A percentile compares a stretch with the other conserved stretches of the same genome.
phyloP scores from a whole-genome alignment of 306 rosid species.

The Dicorynia guianensis region DNA sequence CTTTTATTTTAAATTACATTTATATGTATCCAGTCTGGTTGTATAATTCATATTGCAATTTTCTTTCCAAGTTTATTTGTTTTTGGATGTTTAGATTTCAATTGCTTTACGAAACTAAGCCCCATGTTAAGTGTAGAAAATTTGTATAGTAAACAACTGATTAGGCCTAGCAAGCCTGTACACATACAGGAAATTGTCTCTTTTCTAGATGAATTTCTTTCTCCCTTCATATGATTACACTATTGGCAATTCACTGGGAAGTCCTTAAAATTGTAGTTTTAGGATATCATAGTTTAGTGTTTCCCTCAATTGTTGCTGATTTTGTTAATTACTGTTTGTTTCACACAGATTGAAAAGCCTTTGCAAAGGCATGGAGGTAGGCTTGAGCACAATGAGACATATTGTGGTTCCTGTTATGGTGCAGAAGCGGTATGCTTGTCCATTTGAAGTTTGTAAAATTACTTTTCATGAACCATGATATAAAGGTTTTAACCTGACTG shows the following conservation, averaged over 20 bases:
- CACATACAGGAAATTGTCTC: not conserved
- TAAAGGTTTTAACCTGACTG: not conserved
- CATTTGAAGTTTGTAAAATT: conserved; percentile 5
- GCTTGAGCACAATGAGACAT: conserved; percentile 98
- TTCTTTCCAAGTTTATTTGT: not conserved
- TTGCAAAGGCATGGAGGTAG: conserved; percentile 97
- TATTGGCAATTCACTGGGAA: conserved; percentile 15
- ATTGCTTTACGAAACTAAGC: not conserved
- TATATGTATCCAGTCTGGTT: not conserved
- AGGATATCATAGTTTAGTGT: conserved; percentile 17
- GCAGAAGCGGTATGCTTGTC: conserved; percentile 79
- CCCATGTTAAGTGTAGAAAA: too few relatives aligned
- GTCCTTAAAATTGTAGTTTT: not conserved
- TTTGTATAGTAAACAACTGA: not conserved
- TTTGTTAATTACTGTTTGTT: conserved; percentile 34
- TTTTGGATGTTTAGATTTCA: not conserved
- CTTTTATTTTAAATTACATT: not conserved
- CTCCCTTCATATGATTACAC: not conserved
- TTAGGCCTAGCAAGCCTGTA: not conserved
- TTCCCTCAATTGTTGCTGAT: conserved; percentile 24
- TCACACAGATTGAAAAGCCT: conserved; percentile 87
- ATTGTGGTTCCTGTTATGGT: conserved; percentile 97
- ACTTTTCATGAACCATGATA: too few relatives aligned
- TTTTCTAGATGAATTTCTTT: too few relatives aligned
- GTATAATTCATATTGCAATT: conserved; percentile 25